Base-by-base conservation (phyloP, 805 yeast genomes). In the Cyberlindnera xylosilytica region DNA sequence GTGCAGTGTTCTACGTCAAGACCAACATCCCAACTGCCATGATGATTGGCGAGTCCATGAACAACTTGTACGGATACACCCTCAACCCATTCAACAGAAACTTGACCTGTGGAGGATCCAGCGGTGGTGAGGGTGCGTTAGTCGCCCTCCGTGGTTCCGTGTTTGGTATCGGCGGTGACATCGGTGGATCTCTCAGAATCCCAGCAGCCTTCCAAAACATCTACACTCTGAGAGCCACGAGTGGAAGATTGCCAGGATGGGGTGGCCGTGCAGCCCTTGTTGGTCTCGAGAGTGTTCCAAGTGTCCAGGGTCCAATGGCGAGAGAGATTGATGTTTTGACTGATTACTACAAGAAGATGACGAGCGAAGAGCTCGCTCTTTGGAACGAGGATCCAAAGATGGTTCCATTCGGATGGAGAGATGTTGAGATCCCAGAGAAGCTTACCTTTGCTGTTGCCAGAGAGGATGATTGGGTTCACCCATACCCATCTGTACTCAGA, bases 41-140 rank as follows among this genome's bases (percentile, higher is more conserved):
- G 72, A 68, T 73, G 72, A 60, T 66, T 58, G 66, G 71, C 13
- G 81, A 76, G 46, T 60, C 78, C 8, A 62, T 59, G 36, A 70
- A 69, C 52, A 61, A 65, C 45, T 50, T 76, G 24, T 71, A 60
- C 42, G 81, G 81, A 2, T 59, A 64, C 29, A 73, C 79, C 13
- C 44, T 60, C 27, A 75, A 73, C 55, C 76, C 81, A 4, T 54
- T 62, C 49, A 73, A 72, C 48, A 52, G 70, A 31, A 52, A 56
- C 16, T 52, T 72, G 40, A 64, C 73, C 13, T 59, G 74, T 18
- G 79, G 79, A 31, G 81, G 81, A 0, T 71, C 77, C 8, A 69
- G 77, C 12, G 79, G 79, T 8, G 81, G 81, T 32, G 80, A 74
- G 36, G 77, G 73, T 9, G 74, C 78, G 9, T 52, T 76, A 18